Base-by-base conservation (phyloP, 441 rosid species). In the Gossypium schwendimanii region DNA sequence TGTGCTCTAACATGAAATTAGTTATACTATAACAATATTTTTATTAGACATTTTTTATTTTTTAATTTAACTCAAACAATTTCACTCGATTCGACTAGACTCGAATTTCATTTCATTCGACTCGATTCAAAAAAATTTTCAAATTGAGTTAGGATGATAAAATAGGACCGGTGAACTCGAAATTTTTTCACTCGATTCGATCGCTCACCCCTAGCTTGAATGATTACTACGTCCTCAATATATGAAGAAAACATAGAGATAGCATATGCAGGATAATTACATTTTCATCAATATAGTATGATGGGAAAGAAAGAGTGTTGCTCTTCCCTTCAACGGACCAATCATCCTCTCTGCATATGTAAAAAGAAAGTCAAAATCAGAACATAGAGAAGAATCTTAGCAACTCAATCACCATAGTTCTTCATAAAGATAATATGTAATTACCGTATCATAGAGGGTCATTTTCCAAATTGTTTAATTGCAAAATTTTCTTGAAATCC, bases 271-370 rank as follows among this genome's bases (percentile, higher is more conserved):
- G 75, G 76, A 77, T 69, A 70, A 78, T 86, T 91, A 95, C 99
- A 91, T 95, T 84, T 88, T 93, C 99, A 74, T 95, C 94, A 77
- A 93, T 95, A 70, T 95, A 93, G 82, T 89, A 91, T 66, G 98
- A 93, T 21, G 95, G 99, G 79, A 91, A 89, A 62, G 99, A 87
- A 60, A 87, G 81, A 11, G 84, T 72, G 64, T 88, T 91, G 84
- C 85, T 85, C 78, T 82, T 90, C 78, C 84, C 97, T 69, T 90
- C 98, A 70, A 84, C 31, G 74, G 78, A 83, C 93, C 96, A 93
- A 74, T 90, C 98, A 62, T 91, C 94, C 78, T 91, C 98, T 79
- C 99, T 95, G 89, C 87, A 82, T 58, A 78, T 33, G 79, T 68
- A 63, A 80, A 76, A 76, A 54, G 12, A 31, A 45, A 67, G 57